Conservation (phyloP, 1,284 basidiomycete genomes). For the Hypsizygus ulmarius region DNA sequence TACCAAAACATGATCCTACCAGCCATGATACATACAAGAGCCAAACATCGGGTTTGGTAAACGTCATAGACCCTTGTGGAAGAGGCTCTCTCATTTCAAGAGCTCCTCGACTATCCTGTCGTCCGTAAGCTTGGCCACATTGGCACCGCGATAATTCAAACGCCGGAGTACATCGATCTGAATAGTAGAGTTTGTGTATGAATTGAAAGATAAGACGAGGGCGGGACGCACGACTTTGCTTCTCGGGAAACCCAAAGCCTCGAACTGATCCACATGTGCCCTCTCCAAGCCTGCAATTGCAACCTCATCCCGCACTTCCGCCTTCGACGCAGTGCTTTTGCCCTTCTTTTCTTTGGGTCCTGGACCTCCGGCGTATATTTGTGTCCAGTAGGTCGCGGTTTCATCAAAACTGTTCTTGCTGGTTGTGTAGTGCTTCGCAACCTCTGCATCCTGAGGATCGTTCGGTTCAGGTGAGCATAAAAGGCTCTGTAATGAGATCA, state of each 20-base stretch:
- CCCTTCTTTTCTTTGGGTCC: constrained; percentile 39
- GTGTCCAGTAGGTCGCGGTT: constrained; percentile 94
- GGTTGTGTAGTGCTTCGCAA: constrained; percentile 94
- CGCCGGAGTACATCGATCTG: constrained; percentile 85
- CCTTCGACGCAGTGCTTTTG: constrained; percentile 23
- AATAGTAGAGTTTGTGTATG: constrained; percentile 4
- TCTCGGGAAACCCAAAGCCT: constrained; percentile 70
- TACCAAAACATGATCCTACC: constrained; percentile 6
- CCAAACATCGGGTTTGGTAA: background rate
- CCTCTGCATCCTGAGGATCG: constrained; percentile 98
- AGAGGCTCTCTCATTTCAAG: constrained; percentile 34
- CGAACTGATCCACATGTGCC: constrained; percentile 74
- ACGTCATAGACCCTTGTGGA: background rate
- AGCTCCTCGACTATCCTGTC: constrained; percentile 51
- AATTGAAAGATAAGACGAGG: constrained; percentile 4
- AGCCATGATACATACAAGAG: constrained; percentile 4
- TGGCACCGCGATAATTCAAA: constrained; percentile 86
- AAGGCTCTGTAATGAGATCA: constrained; percentile 93
- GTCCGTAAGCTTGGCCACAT: constrained; percentile 46
- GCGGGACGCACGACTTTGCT: constrained; percentile 67
- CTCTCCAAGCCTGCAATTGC: constrained; percentile 74
- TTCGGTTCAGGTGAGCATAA: constrained; percentile 96
- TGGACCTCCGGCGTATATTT: constrained; percentile 81
- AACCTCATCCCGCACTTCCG: constrained; percentile 51
- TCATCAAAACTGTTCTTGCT: constrained; percentile 86